phyloP scores from a whole-genome alignment of 371 early-diverging fungal species.

The Mucor irregularis region DNA sequence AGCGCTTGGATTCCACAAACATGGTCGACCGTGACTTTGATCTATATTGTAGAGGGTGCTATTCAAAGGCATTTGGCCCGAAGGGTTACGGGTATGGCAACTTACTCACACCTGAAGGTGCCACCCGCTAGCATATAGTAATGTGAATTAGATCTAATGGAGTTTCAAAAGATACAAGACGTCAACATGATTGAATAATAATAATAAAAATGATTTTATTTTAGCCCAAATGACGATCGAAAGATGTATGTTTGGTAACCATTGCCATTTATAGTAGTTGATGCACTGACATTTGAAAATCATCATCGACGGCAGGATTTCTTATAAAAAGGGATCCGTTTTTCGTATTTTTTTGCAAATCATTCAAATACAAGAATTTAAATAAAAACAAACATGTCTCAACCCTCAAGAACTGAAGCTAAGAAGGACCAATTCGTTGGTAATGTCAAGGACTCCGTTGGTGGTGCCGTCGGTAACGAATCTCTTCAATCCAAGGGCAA shows the following conservation, averaged over 20 bases:
- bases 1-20: conserved; percentile 46
- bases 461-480: conserved; percentile 47
- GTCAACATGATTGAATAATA: background rate
- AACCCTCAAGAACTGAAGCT: conserved; percentile 26
- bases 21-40: conserved; percentile 51
- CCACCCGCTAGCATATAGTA: conserved; percentile 19
- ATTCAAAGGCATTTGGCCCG: conserved; percentile 46
- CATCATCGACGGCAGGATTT: background rate
- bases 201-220: background rate
- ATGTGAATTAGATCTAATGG: background rate
- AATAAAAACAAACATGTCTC: conserved; percentile 6
- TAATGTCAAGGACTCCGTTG: conserved; percentile 42
- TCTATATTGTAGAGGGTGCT: conserved; percentile 48
- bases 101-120: conserved; percentile 30
- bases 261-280: background rate
- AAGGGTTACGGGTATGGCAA: conserved; percentile 41
- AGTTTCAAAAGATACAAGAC: background rate
- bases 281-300: background rate
- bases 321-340: background rate
- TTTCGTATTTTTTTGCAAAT: background rate
- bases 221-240: background rate
- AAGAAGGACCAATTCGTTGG: conserved; percentile 40
- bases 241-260: background rate
- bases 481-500: conserved; percentile 43
- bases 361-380: background rate